phyloP scores from a whole-genome alignment of 2,329 filamentous ascomycete genomes.

The Dactylellina sp. region DNA sequence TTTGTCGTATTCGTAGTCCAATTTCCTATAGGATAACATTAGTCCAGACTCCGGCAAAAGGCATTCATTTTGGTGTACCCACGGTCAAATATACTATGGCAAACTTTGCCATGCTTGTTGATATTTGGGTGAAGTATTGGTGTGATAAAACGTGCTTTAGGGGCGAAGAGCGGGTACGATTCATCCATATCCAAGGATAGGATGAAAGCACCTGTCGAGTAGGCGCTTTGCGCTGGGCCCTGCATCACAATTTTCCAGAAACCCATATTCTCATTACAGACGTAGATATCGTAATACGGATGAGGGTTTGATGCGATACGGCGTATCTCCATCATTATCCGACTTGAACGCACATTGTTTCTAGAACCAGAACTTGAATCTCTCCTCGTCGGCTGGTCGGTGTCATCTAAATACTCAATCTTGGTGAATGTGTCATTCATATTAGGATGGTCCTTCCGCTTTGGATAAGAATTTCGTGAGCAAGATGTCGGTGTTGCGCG shows the following conservation, averaged over 20 bases:
- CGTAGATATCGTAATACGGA: conserved; percentile 63
- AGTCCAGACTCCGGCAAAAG: not conserved
- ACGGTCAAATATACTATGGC: conserved; percentile 60
- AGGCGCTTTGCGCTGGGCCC: conserved; percentile 62
- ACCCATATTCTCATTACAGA: conserved; percentile 63
- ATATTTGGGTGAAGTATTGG: conserved; percentile 64
- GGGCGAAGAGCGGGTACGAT: conserved; percentile 63
- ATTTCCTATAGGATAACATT: conserved; percentile 51
- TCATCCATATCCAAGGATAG: conserved; percentile 63
- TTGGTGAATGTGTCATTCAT: conserved; percentile 61
- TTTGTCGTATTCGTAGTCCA: conserved; percentile 59
- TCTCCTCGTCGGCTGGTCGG: not conserved
- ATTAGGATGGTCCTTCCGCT: conserved; percentile 62
- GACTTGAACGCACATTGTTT: conserved; percentile 35
- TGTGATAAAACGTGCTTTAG: conserved; percentile 63
- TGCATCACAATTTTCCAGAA: conserved; percentile 65
- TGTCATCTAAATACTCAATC: conserved; percentile 23
- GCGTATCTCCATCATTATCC: conserved; percentile 61
- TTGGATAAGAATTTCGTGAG: conserved; percentile 61
- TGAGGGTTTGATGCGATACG: conserved; percentile 61
- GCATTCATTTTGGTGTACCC: conserved; percentile 9
- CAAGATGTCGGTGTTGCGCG: not conserved
- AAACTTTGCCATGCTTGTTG: conserved; percentile 63
- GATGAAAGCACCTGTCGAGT: conserved; percentile 62
- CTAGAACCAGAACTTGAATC: not conserved